Evolutionary conservation across 495 filamentous ascomycete species (phyloP), one percentile per base, ranked within the genome.

Genomic region (Hypomontagnella monticulosa): DNA sequence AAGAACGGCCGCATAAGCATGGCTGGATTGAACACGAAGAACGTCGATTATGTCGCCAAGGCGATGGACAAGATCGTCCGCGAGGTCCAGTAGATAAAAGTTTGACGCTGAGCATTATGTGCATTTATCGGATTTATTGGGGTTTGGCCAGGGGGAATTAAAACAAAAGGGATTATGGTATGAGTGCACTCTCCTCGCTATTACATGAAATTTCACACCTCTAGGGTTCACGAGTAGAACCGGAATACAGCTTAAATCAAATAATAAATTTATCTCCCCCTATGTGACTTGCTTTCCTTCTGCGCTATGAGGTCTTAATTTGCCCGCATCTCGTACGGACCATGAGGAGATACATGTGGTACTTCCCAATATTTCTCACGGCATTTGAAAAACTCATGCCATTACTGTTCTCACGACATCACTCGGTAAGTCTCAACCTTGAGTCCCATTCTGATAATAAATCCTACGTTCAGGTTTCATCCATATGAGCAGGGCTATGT

Each of bases 1-100:
- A 98, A 97, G 87, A 99, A 99, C 71, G 95, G 95, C 9, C 87
- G 95, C 33, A 97, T 98, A 75, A 93, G 89, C 52, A 97, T 99
- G 92, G 95, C 95, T 1, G 95, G 95, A 1, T 75, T 98, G 63
- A 99, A 98, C 76, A 90, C 90, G 19, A 76, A 86, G 63, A 99
- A 99, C 75, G 80, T 98, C 34, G 92, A 97, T 38, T 97, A 97
- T 76, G 87, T 97, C 61, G 95, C 93, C 15, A 88, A 89, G 71
- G 92, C 93, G 0, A 83, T 99, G 1, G 91, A 97, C 70, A 91
- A 87, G 66, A 90, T 92, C 44, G 92, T 98, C 4, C 84, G 89
- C 53, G 91, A 89, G 51, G 66, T 55, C 18, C 61, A 81, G 61
- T 77, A 75, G 34, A 11, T 30, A 27, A 18, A 47, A 27, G 20